These are phyloP conservation scores for Hypoxylon sp. DNA, from an alignment of 2,329 filamentous ascomycete genomes.

Conservation along the genomic window DNA sequence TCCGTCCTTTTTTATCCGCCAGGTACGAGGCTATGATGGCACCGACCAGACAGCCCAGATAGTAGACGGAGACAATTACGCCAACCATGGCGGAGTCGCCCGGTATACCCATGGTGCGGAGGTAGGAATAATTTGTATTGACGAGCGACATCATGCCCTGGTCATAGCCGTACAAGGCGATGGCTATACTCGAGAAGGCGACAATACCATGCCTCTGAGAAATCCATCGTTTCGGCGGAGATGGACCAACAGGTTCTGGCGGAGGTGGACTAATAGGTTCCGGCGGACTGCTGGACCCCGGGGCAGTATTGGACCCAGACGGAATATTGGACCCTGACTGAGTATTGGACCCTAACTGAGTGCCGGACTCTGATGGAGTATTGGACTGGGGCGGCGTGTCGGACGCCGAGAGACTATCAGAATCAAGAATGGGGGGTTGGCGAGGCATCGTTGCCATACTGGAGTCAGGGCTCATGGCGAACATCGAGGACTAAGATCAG, in stretches of 20 bases:
- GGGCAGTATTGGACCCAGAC: too few relatives aligned
- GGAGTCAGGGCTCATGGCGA: background rate
- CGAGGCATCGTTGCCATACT: background rate
- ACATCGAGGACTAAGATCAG: background rate
- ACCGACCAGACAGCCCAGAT: constrained; percentile 66
- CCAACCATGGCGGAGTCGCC: constrained; percentile 61
- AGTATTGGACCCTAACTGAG: too few relatives aligned
- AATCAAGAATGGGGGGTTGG: background rate
- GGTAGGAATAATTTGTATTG: constrained; percentile 55
- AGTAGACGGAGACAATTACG: constrained; percentile 68
- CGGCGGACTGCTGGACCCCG: too few relatives aligned
- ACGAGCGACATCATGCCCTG: constrained; percentile 49
- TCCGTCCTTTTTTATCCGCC: constrained; percentile 62
- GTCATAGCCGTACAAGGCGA: constrained; percentile 48
- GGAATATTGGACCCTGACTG: too few relatives aligned
- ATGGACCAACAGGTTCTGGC: background rate
- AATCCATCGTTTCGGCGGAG: constrained; percentile 5
- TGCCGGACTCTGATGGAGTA: too few relatives aligned
- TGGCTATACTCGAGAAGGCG: constrained; percentile 50
- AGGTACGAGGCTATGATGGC: constrained; percentile 64
- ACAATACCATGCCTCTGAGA: constrained; percentile 49
- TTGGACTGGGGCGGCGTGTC: too few relatives aligned
- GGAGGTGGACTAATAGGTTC: background rate
- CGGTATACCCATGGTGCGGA: constrained; percentile 63
- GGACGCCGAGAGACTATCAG: background rate